These are phyloP conservation scores for Knufia petricola DNA, from an alignment of 2,329 filamentous ascomycete species.

Conservation along the genomic window DNA sequence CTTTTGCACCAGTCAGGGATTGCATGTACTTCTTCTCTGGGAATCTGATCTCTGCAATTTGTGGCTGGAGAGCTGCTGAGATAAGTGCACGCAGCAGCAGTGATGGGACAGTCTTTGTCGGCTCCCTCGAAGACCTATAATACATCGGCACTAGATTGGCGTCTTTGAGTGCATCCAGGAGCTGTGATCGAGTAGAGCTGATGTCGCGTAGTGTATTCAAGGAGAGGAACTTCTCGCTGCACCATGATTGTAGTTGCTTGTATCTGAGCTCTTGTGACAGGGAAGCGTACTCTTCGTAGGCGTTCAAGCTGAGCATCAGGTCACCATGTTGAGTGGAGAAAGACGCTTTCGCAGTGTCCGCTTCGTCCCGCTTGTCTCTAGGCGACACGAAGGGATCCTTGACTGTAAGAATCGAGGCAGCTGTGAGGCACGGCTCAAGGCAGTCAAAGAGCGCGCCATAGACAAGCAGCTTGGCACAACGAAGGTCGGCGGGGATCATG, in stretches of 20 bases:
- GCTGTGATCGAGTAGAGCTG: constrained; percentile 73
- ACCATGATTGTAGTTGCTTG: constrained; percentile 63
- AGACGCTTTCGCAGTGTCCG: constrained; percentile 61
- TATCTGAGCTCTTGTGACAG: constrained; percentile 49
- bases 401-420: constrained; percentile 85
- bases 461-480: constrained; percentile 89
- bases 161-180: constrained; percentile 74
- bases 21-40: constrained; percentile 92
- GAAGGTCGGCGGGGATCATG: constrained; percentile 85
- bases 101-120: constrained; percentile 19
- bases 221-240: constrained; percentile 75
- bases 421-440: constrained; percentile 75
- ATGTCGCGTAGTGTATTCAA: constrained; percentile 81
- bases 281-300: constrained; percentile 73
- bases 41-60: constrained; percentile 84
- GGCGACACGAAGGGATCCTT: constrained; percentile 80
- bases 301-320: constrained; percentile 73
- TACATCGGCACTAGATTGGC: constrained; percentile 63
- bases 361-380: constrained; percentile 69
- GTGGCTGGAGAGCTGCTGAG: constrained; percentile 67
- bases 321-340: constrained; percentile 78
- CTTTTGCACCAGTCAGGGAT: constrained; percentile 78
- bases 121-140: constrained; percentile 32
- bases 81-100: constrained; percentile 59
- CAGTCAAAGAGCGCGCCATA: constrained; percentile 92